phyloP scores from a whole-genome alignment of 768 basidiomycete genomes.

The Podaxis sp. region DNA sequence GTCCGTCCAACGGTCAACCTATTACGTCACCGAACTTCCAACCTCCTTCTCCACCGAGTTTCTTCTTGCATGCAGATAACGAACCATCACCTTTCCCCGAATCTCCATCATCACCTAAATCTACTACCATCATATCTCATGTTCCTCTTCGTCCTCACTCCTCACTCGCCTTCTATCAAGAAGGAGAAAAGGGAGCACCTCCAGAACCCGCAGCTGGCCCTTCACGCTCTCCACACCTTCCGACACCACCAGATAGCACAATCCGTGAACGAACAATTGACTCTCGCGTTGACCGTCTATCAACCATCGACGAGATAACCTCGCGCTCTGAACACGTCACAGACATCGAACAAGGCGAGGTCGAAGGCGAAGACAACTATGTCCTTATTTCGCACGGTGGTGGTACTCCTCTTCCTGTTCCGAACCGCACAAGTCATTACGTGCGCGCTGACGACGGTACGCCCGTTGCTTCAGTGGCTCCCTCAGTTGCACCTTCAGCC shows the following conservation, averaged over 20 bases:
- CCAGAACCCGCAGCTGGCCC: constrained; percentile 25
- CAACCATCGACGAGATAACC: constrained; percentile 31
- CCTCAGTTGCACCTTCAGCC: not conserved
- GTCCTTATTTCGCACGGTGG: constrained; percentile 8
- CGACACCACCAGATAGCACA: constrained; percentile 38
- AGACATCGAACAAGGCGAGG: not conserved
- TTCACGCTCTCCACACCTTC: constrained; percentile 25
- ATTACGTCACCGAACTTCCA: constrained; percentile 9
- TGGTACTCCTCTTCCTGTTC: constrained; percentile 26
- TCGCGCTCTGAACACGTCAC: constrained; percentile 20
- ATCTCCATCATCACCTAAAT: constrained; percentile 19
- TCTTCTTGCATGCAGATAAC: constrained; percentile 34
- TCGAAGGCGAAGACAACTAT: constrained; percentile 4
- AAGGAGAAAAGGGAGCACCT: constrained; percentile 25
- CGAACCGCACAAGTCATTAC: constrained; percentile 22
- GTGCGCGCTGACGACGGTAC: constrained; percentile 4
- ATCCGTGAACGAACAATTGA: constrained; percentile 20
- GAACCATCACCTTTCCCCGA: constrained; percentile 28
- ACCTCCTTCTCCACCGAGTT: constrained; percentile 39
- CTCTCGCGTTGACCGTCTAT: constrained; percentile 24
- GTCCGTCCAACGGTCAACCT: not conserved
- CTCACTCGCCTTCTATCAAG: constrained; percentile 29
- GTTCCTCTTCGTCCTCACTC: constrained; percentile 30
- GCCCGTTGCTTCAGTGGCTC: not conserved
- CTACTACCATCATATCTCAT: constrained; percentile 8